Conservation (phyloP, 495 filamentous ascomycete genomes). For the Pyrenopolyporus hunteri region DNA sequence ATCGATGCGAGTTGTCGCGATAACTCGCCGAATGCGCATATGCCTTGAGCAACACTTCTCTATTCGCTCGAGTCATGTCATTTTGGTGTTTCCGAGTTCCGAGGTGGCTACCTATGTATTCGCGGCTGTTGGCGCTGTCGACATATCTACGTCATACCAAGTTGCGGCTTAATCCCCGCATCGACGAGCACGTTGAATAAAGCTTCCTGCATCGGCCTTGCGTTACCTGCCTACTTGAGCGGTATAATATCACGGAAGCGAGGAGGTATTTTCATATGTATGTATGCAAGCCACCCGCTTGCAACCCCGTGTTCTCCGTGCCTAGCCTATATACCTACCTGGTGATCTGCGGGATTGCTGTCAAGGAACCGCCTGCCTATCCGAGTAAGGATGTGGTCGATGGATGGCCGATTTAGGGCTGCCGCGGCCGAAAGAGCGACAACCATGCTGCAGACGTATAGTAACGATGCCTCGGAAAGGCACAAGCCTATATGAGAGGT, state of each 20-base stretch:
- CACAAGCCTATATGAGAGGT: not conserved
- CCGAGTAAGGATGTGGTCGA: conserved; percentile 24
- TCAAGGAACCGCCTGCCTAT: conserved; percentile 28
- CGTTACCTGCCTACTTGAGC: conserved; percentile 17
- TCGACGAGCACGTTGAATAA: conserved; percentile 23
- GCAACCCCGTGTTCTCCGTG: conserved; percentile 2
- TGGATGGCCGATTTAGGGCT: not conserved
- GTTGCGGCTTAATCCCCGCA: conserved; percentile 33
- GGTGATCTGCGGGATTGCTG: not conserved
- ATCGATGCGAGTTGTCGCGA: too few relatives aligned
- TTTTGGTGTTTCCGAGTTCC: too few relatives aligned
- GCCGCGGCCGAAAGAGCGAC: conserved; percentile 2
- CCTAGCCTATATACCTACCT: conserved; percentile 15
- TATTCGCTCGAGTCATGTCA: too few relatives aligned
- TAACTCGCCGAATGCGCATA: too few relatives aligned
- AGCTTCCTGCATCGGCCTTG: conserved; percentile 11
- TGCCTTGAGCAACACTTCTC: too few relatives aligned
- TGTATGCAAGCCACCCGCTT: conserved; percentile 32
- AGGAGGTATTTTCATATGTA: conserved; percentile 16
- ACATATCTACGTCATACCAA: conserved; percentile 26
- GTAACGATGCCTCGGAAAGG: conserved; percentile 1
- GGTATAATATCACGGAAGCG: not conserved
- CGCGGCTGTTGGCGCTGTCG: too few relatives aligned
- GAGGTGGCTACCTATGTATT: too few relatives aligned
- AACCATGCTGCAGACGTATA: not conserved